Evolutionary conservation across 306 rosid genomes (phyloP), one percentile per base, ranked within the genome.

Genomic region (Glycyrrhiza uralensis): DNA sequence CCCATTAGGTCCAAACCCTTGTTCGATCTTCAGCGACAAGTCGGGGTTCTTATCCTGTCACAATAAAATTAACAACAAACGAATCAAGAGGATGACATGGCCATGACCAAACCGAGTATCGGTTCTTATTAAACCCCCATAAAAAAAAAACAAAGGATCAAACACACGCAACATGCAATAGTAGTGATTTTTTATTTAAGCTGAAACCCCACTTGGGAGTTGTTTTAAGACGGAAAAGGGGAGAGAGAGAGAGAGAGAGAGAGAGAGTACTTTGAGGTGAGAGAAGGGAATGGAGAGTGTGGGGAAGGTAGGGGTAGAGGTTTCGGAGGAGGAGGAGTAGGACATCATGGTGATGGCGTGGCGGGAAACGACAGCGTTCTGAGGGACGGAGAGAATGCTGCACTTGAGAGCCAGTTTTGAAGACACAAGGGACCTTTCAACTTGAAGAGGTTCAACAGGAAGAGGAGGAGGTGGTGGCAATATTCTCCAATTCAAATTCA

Each of bases 1-100:
- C 0, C 94, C 96, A 13, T 74, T 83, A 32, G 90, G 89, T 58
- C 98, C 98, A 51, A 91, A 90, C 0, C 96, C 97, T 86, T 89
- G 83, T 61, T 89, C 97, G 38, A 93, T 89, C 84, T 89, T 87
- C 81, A 18, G 71, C 4, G 92, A 89, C 84, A 93, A 85, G 80
- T 93, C 94, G 20, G 66, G 41, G 39, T 75, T 79, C 79, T 78
- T 86, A 41, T 91, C 89, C 98, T 93, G 89, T 32, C 7, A 55
- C 23, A 78, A 71, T 2, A 46, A 80, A 81, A 79, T 44, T 41
- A 14, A 29, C 45, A 59, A 26, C 22, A 75, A 26, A 0, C 1
- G 36, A 17, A 67, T 67, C 69, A 59, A n/a, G n/a, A n/a, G n/a
- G n/a, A n/a, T n/a, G n/a, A n/a, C n/a, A n/a, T n/a, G n/a, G n/a